Evolutionary conservation across 2,329 filamentous ascomycete genomes (phyloP).

Genomic region (Ascocoryne sarcoides): DNA sequence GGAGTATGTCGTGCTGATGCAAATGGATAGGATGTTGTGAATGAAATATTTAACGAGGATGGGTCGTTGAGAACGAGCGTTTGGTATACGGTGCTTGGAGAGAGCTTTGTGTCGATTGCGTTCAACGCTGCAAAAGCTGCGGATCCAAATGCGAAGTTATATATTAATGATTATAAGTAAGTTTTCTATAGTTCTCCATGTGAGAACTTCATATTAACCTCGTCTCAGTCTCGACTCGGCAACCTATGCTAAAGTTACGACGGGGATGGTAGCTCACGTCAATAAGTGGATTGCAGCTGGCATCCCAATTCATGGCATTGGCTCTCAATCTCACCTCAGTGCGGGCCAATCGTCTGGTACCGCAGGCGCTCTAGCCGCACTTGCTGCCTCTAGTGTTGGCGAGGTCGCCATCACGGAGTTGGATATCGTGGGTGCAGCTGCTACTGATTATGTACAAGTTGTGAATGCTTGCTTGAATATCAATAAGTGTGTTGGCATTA

Average conservation of each 20-base stretch:
- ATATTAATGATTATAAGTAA: conserved; percentile 65
- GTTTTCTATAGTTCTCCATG: conserved; percentile 15
- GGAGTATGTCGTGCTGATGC: no score
- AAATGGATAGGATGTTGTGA: conserved; percentile 47
- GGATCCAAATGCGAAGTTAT: conserved; percentile 60
- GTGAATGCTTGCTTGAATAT: conserved; percentile 26
- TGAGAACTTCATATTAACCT: not conserved
- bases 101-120: conserved; percentile 60
- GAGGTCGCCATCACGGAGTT: conserved; percentile 54
- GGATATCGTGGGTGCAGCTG: conserved; percentile 51
- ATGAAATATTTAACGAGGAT: conserved; percentile 47
- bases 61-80: conserved; percentile 41
- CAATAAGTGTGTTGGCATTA: conserved; percentile 29
- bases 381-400: conserved; percentile 45
- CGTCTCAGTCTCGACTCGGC: conserved; percentile 25
- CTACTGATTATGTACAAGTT: conserved; percentile 24
- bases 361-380: conserved; percentile 34
- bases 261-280: conserved; percentile 48
- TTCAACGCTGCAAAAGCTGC: conserved; percentile 59
- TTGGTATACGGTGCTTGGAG: conserved; percentile 60
- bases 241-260: conserved; percentile 45
- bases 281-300: conserved; percentile 54
- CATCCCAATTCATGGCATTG: conserved; percentile 57
- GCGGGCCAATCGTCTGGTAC: conserved; percentile 9
- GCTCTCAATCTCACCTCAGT: conserved; percentile 26